A percentile compares a stretch with the other conserved stretches of the same genome.
Conservation (phyloP, 768 basidiomycete genomes). For the Chiua virens region DNA sequence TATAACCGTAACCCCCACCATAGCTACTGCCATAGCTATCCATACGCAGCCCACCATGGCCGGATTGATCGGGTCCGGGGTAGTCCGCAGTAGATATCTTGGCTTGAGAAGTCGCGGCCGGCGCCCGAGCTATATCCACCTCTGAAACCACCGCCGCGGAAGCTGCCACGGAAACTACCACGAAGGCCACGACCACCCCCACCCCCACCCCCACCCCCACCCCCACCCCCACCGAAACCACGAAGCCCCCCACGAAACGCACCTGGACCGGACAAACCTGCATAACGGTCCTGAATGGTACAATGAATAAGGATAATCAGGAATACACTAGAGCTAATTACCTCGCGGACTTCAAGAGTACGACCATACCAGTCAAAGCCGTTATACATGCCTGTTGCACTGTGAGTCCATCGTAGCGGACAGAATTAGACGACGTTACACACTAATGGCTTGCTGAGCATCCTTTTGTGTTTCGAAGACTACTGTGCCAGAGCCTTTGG, state of each 20-base stretch:
- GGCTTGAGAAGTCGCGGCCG: slow-evolving; percentile 77
- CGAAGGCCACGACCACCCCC: slow-evolving; percentile 42
- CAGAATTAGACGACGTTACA: slow-evolving; percentile 29
- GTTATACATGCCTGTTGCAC: slow-evolving; percentile 81
- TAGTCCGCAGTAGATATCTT: slow-evolving; percentile 93
- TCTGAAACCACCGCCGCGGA: slow-evolving; percentile 56
- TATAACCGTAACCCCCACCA: slow-evolving; percentile 39
- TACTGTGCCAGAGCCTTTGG: slow-evolving; percentile 97
- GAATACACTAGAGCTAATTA: slow-evolving; percentile 30
- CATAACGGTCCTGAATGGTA: slow-evolving; percentile 77
- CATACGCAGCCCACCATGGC: slow-evolving; percentile 37
- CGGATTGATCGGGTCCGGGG: slow-evolving; percentile 77
- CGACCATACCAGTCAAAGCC: slow-evolving; percentile 98
- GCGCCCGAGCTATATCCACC: slow-evolving; percentile 53
- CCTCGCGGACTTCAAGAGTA: slow-evolving; percentile 93
- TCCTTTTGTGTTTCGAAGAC: slow-evolving; percentile 91
- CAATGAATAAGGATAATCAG: background rate
- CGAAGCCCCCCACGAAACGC: slow-evolving; percentile 58
- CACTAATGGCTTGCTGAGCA: slow-evolving; percentile 89
- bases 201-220: slow-evolving; percentile 21
- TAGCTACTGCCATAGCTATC: slow-evolving; percentile 39
- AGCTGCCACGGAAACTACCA: slow-evolving; percentile 50
- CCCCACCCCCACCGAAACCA: slow-evolving; percentile 47
- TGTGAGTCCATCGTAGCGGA: background rate
- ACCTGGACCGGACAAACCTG: slow-evolving; percentile 72